Conservation (phyloP, 202 grass and related monocot genomes). For the Carex sylvatica region DNA sequence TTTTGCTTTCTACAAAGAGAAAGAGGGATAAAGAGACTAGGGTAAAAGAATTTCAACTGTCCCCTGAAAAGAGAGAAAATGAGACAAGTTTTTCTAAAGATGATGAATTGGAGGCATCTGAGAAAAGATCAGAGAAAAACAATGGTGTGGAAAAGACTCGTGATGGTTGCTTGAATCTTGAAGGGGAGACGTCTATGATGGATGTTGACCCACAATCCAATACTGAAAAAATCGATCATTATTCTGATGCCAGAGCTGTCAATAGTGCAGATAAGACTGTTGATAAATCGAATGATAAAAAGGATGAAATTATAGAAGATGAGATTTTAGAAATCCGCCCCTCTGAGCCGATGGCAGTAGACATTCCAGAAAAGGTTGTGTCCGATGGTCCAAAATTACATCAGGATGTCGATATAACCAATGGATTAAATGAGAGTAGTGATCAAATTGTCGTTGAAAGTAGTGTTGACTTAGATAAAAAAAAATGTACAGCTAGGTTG, state of each 20-base stretch:
- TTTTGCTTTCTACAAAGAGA: slow-evolving; percentile 28
- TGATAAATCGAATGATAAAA: slow-evolving; percentile 1
- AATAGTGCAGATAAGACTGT: not conserved
- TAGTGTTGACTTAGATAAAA: not conserved
- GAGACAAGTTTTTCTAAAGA: slow-evolving; percentile 7
- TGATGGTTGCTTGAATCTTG: not conserved
- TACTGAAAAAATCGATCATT: not conserved
- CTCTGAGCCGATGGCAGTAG: not conserved
- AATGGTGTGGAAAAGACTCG: not conserved
- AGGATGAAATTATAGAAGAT: not conserved
- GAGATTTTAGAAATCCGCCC: not conserved
- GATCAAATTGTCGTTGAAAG: not conserved
- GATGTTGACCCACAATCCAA: not conserved
- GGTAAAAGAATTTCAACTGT: not conserved
- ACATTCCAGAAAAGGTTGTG: slow-evolving; percentile 9
- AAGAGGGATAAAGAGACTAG: not conserved
- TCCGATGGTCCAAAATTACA: not conserved
- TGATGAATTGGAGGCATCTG: not conserved
- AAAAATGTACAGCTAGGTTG: not conserved
- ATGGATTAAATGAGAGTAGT: not conserved
- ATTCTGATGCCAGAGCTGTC: not conserved
- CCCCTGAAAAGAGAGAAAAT: not conserved
- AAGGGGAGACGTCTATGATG: not conserved
- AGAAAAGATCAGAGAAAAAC: slow-evolving; percentile 6
- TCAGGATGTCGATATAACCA: not conserved